Percentiles rank a stretch among this genome's conserved stretches.
Conservation (phyloP, 352 stramenopile species). For the Saprolegnia parasitica region DNA sequence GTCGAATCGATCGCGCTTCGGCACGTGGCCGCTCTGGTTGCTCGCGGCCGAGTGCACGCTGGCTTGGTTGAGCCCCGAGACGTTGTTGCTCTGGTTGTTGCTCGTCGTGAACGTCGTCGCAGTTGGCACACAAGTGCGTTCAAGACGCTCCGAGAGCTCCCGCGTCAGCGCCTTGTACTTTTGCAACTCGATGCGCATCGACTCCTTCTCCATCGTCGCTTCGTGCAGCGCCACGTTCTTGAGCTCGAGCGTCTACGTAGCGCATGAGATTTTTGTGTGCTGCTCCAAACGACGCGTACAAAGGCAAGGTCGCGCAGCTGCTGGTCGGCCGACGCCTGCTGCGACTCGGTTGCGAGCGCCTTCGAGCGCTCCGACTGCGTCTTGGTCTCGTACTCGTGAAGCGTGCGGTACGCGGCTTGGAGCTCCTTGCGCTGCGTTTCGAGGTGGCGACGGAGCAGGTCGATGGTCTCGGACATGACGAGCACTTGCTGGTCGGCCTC, state of each 20-base stretch:
- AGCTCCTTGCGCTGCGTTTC: conserved; percentile 26
- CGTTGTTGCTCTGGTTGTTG: neutral
- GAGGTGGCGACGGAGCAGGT: conserved; percentile 23
- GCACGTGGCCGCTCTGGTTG: conserved; percentile 24
- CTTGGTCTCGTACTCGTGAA: conserved; percentile 27
- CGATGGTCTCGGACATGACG: conserved; percentile 29
- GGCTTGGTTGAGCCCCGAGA: conserved; percentile 9
- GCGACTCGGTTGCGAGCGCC: conserved; percentile 11
- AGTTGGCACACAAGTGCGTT: no score
- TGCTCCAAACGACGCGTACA: neutral
- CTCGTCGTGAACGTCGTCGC: conserved; percentile 4
- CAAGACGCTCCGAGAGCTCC: conserved; percentile 19
- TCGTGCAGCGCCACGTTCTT: conserved; percentile 29
- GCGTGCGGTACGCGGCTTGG: conserved; percentile 22
- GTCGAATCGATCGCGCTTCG: conserved; percentile 27
- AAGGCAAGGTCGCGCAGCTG: conserved; percentile 26
- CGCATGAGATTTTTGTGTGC: neutral
- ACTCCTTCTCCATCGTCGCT: conserved; percentile 28
- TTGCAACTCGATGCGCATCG: conserved; percentile 15
- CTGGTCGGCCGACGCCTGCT: conserved; percentile 17
- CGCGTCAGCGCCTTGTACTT: conserved; percentile 28
- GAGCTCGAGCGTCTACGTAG: conserved; percentile 24
- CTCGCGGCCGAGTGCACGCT: conserved; percentile 9
- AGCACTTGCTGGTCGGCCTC: conserved; percentile 26
- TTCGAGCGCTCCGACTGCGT: conserved; percentile 6